These are phyloP conservation scores for Candida chauliodis DNA, from an alignment of 805 yeast genomes.

Conservation along the genomic window DNA sequence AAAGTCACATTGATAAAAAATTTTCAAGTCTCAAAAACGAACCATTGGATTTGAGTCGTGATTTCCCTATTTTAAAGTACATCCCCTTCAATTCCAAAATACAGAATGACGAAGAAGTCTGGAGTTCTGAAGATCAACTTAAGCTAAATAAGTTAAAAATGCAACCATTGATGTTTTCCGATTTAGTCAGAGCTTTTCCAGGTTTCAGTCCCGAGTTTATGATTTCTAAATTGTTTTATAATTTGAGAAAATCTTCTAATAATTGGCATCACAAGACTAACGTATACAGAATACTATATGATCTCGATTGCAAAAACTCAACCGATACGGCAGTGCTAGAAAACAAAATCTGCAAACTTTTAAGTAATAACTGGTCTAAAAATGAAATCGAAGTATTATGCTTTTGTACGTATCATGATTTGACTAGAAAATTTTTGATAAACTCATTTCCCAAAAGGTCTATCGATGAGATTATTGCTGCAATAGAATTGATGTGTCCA, in stretches of 20 bases:
- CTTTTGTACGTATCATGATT: slow-evolving; percentile 3
- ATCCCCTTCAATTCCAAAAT: not conserved
- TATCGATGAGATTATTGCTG: not conserved
- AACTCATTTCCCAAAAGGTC: not conserved
- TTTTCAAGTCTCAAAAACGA: not conserved
- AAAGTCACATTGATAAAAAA: not conserved
- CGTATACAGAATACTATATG: not conserved
- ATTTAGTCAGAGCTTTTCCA: slow-evolving; percentile 1
- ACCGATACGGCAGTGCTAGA: not conserved
- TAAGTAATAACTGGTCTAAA: slow-evolving; percentile 1
- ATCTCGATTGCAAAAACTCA: not conserved
- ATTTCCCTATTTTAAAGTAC: slow-evolving; percentile 2
- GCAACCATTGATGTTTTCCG: not conserved
- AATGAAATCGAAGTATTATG: slow-evolving; percentile 1
- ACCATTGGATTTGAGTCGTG: not conserved
- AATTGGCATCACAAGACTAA: slow-evolving; percentile 1
- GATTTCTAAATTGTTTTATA: not conserved
- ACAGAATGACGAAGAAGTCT: not conserved
- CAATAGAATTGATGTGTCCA: not conserved
- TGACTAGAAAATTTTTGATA: not conserved
- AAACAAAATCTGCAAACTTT: not conserved
- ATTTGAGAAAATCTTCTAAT: not conserved
- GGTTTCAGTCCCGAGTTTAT: slow-evolving; percentile 1
- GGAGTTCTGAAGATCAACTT: not conserved
- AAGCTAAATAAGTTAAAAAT: not conserved